These are phyloP conservation scores for Neofusicoccum kwambonambiense DNA, from an alignment of 2,329 filamentous ascomycete species.

Conservation along the genomic window DNA sequence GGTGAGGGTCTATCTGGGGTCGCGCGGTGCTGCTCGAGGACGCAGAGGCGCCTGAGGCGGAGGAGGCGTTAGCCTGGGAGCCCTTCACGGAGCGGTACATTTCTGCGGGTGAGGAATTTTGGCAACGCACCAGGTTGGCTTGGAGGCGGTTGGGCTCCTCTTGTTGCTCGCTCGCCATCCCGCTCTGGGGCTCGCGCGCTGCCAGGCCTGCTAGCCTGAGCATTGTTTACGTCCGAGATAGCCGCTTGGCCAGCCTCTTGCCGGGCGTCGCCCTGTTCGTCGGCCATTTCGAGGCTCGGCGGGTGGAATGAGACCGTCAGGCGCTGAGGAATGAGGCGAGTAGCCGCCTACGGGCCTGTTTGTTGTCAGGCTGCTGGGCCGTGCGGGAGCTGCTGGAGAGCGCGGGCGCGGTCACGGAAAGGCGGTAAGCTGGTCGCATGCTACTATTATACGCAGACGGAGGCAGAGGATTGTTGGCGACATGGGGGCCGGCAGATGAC, in stretches of 20 bases:
- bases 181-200: slow-evolving; percentile 10
- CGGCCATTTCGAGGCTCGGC: slow-evolving; percentile 8
- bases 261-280: background rate
- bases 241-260: background rate
- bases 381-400: slow-evolving; percentile 13
- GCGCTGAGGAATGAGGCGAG: slow-evolving; percentile 8
- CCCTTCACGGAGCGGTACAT: slow-evolving; percentile 2
- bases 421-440: slow-evolving; percentile 11
- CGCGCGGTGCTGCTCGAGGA: background rate
- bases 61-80: slow-evolving; percentile 2
- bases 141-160: slow-evolving; percentile 4
- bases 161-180: background rate
- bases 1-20: background rate
- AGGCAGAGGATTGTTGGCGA: background rate
- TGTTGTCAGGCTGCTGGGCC: slow-evolving; percentile 6
- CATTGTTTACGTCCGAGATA: background rate
- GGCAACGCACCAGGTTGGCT: background rate
- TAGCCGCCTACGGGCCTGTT: slow-evolving; percentile 6
- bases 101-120: background rate
- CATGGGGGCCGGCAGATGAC: slow-evolving; percentile 18
- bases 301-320: slow-evolving; percentile 7
- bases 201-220: background rate
- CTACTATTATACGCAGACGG: slow-evolving; percentile 4
- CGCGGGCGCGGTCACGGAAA: slow-evolving; percentile 7
- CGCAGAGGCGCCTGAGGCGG: background rate